Percentiles rank a stretch among this genome's conserved stretches.
These are phyloP conservation scores for Daedaleopsis nitida DNA, from an alignment of 768 basidiomycete species.

Conservation along the genomic window DNA sequence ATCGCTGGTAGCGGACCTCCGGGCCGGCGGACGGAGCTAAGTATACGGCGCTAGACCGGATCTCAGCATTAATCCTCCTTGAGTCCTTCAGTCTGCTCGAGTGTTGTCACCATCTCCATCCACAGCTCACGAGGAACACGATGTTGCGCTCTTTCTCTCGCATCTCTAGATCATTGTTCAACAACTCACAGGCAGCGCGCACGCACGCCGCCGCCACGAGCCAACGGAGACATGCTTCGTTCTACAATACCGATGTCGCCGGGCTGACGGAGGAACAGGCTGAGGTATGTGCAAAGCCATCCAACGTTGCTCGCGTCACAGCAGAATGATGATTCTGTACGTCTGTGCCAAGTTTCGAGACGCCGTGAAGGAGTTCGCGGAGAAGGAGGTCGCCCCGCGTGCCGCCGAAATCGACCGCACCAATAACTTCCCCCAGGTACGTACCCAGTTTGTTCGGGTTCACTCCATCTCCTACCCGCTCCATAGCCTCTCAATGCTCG, in stretches of 20 bases:
- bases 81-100: too few relatives aligned
- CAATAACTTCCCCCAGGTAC: conserved; percentile 78
- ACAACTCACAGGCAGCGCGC: neutral
- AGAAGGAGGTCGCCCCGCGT: conserved; percentile 81
- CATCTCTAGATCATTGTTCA: neutral
- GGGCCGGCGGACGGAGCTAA: too few relatives aligned
- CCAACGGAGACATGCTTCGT: conserved; percentile 44
- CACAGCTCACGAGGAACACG: neutral
- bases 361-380: conserved; percentile 77
- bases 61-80: too few relatives aligned
- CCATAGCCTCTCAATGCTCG: neutral
- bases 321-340: neutral
- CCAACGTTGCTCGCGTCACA: neutral
- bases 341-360: conserved; percentile 66
- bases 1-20: too few relatives aligned
- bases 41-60: too few relatives aligned
- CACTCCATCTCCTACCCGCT: neutral
- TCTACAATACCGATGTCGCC: conserved; percentile 72
- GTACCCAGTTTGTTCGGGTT: conserved; percentile 19
- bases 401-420: conserved; percentile 85
- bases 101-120: neutral
- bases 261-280: conserved; percentile 80
- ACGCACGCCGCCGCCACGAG: neutral
- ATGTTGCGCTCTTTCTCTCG: neutral
- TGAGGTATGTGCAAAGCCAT: conserved; percentile 52